A percentile compares a stretch with the other conserved stretches of the same genome.
Conservation (phyloP, 805 yeast species). For the Kurtzmaniella fragi region DNA sequence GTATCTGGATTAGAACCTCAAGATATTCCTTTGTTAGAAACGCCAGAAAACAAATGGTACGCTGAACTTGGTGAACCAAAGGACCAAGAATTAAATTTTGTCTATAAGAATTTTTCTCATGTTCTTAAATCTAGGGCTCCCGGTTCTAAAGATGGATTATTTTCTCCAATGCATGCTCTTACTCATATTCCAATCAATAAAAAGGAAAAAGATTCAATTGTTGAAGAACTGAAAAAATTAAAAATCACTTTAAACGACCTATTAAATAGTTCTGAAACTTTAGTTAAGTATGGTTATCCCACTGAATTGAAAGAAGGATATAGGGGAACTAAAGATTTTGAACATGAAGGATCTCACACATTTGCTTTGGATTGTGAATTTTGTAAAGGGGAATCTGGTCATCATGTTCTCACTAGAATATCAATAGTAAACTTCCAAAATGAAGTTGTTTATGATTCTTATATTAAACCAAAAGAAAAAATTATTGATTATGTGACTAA, state of each 20-base stretch:
- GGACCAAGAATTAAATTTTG: conserved; percentile 23
- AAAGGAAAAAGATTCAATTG: conserved; percentile 44
- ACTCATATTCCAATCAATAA: conserved; percentile 53
- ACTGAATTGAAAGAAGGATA: conserved; percentile 34
- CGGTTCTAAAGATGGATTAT: conserved; percentile 56
- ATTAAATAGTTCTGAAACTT: conserved; percentile 42
- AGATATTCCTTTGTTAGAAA: conserved; percentile 34
- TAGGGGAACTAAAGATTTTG: conserved; percentile 39
- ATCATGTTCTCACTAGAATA: conserved; percentile 65
- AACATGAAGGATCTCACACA: conserved; percentile 56
- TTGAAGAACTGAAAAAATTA: conserved; percentile 25
- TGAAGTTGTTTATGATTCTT: conserved; percentile 59
- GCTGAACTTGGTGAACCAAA: conserved; percentile 3
- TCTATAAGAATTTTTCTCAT: conserved; percentile 35
- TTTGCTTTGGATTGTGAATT: conserved; percentile 94
- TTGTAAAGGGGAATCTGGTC: conserved; percentile 60
- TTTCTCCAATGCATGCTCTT: conserved; percentile 52
- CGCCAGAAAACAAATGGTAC: conserved; percentile 7
- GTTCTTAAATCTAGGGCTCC: conserved; percentile 56
- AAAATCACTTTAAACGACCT: conserved; percentile 49
- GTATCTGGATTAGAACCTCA: conserved; percentile 58
- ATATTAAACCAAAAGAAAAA: conserved; percentile 71
- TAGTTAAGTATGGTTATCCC: conserved; percentile 54
- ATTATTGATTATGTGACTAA: conserved; percentile 78
- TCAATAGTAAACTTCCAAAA: conserved; percentile 65